Conservation (phyloP, 345 rosid genomes). For the Populus tremula region DNA sequence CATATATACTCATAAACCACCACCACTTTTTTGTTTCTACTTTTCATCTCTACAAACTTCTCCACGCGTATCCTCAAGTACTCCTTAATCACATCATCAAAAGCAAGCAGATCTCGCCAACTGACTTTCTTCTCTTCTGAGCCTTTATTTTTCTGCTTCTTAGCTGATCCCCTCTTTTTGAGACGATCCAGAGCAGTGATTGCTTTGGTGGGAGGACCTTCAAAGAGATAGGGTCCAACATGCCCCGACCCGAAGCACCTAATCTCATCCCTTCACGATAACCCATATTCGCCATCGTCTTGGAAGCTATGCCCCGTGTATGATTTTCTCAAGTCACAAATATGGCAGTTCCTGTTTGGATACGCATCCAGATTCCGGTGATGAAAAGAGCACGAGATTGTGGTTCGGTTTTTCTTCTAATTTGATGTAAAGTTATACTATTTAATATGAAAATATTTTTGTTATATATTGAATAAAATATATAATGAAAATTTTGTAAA, state of each 20-base stretch:
- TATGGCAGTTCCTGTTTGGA: constrained; percentile 70
- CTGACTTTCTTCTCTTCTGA: constrained; percentile 57
- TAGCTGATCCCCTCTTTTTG: constrained; percentile 38
- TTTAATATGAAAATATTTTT: background rate
- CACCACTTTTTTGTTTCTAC: constrained; percentile 73
- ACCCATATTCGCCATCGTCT: constrained; percentile 97
- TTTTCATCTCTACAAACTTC: constrained; percentile 78
- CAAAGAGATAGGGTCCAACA: constrained; percentile 65
- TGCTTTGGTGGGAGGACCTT: constrained; percentile 80
- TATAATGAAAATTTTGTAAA: too few species aligned
- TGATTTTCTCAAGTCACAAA: constrained; percentile 97
- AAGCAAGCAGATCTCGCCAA: constrained; percentile 64
- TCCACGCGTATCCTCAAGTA: constrained; percentile 44
- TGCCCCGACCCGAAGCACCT: constrained; percentile 83
- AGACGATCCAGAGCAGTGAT: constrained; percentile 57
- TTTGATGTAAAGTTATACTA: constrained; percentile 11
- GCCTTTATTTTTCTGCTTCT: constrained; percentile 43
- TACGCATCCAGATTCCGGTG: constrained; percentile 10
- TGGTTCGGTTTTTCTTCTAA: too few species aligned
- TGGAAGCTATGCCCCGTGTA: constrained; percentile 88
- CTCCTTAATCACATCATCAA: constrained; percentile 72
- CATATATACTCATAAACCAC: constrained; percentile 69
- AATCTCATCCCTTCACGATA: constrained; percentile 91
- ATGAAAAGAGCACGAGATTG: too few species aligned
- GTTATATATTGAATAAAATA: background rate